Base-by-base conservation (phyloP, 495 filamentous ascomycete species). In the Endocarpon pusillum region DNA sequence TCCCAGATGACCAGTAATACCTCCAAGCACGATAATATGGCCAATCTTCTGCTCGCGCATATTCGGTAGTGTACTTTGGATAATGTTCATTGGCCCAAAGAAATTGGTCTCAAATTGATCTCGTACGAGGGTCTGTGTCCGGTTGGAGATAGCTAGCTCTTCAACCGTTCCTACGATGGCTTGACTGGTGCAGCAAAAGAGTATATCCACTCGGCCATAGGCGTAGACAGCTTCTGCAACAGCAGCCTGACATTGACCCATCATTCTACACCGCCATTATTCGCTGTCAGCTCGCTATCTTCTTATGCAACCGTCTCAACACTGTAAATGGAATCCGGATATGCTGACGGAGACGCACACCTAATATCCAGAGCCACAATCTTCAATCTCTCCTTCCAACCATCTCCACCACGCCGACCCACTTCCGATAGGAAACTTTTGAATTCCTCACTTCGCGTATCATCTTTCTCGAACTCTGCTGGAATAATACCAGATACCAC, bases 61-160 rank as follows among this genome's bases (percentile, higher is more conserved):
- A 38, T 70, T 69, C 16, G 87, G 84, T 19, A 97, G 62, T 8
- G 73, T 69, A 16, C 85, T 78, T 53, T 89, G 93, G 61, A 97
- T 92, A 50, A 92, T 79, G 53, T 94, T 96, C 42, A 94, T 72
- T 21, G 86, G 83, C 0, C 83, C 82, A 53, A 94, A 94, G 62
- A 87, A 94, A 36, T 89, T 82, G 25, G 74, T 75, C 52, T 94
- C 87, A 55, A 94, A 94, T 51, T 94, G 86, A 46, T 87, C 78
- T 34, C 78, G 73, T 10, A 91, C 78, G 3, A 93, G 62, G 32
- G 78, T 81, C 45, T 74, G 59, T 10, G 81, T 84, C 12, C 75
- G 66, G 4, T 67, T 59, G n/a, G 68, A 70, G 19, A 78, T 74
- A 3, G 72, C 71, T 17, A 94, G 65, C 53, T 97, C 89, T 52